These are phyloP conservation scores for Plasmodium sp. DNA, from an alignment of 169 alveolate genomes.

Conservation along the genomic window DNA sequence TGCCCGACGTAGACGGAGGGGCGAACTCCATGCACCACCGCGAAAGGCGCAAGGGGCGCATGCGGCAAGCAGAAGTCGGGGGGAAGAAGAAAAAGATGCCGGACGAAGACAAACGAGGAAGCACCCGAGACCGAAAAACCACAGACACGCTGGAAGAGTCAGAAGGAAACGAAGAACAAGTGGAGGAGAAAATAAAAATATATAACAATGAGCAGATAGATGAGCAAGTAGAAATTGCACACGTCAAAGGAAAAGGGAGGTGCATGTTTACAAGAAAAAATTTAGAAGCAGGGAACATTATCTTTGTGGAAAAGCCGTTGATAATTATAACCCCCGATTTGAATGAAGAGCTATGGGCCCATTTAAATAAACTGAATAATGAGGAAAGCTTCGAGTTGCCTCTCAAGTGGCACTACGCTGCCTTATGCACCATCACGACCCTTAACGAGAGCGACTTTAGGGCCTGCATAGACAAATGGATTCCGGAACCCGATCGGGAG, in stretches of 20 bases:
- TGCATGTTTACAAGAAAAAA: constrained; percentile 83
- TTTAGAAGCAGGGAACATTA: constrained; percentile 86
- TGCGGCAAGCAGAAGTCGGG: background rate
- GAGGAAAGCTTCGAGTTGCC: constrained; percentile 80
- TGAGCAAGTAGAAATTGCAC: constrained; percentile 82
- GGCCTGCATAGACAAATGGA: constrained; percentile 79
- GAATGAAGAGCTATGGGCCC: constrained; percentile 80
- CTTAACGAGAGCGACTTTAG: constrained; percentile 72
- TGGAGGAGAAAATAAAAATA: constrained; percentile 65
- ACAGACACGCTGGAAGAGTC: background rate
- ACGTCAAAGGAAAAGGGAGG: constrained; percentile 87
- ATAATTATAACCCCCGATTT: constrained; percentile 84
- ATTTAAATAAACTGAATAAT: constrained; percentile 75
- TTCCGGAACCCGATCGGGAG: constrained; percentile 83
- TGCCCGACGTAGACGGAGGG: background rate
- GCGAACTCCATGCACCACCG: background rate
- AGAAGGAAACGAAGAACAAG: constrained; percentile 41
- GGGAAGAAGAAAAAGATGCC: background rate
- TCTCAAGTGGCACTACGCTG: constrained; percentile 90
- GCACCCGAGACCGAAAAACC: background rate
- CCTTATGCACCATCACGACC: constrained; percentile 81
- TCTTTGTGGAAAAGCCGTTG: constrained; percentile 86
- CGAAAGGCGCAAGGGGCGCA: background rate
- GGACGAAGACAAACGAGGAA: background rate
- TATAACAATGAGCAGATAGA: constrained; percentile 76